Conservation (phyloP, 495 filamentous ascomycete species). For the Trichoderma asperelloides region DNA sequence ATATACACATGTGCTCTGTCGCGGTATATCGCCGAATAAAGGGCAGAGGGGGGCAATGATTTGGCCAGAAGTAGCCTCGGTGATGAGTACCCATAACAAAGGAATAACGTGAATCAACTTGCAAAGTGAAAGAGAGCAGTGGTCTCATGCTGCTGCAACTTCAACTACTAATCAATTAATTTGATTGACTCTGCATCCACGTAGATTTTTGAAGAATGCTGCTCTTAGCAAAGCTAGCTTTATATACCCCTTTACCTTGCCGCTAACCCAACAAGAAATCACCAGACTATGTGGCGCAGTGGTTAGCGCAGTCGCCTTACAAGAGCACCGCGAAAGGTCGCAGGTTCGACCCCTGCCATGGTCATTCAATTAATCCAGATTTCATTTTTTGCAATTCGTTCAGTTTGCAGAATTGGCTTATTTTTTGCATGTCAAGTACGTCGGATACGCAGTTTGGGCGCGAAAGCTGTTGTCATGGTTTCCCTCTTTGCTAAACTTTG, state of each 20-base stretch:
- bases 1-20: too few species aligned
- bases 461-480: background rate
- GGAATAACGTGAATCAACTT: too few species aligned
- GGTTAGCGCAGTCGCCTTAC: conserved; percentile 37
- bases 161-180: too few species aligned
- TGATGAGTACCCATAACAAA: too few species aligned
- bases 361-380: conserved; percentile 22
- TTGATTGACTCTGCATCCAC: too few species aligned
- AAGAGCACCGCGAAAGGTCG: conserved; percentile 31
- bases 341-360: conserved; percentile 44
- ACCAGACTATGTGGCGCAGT: conserved; percentile 28
- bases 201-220: background rate
- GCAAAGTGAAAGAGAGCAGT: too few species aligned
- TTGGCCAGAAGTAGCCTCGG: too few species aligned
- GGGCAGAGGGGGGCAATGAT: too few species aligned
- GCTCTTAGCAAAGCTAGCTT: background rate
- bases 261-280: background rate
- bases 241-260: background rate
- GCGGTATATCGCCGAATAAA: too few species aligned
- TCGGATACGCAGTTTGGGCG: too few species aligned
- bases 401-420: conserved; percentile 2
- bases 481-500: background rate
- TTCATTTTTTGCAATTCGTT: conserved; percentile 10
- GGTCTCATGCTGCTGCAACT: too few species aligned
- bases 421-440: background rate